These are phyloP conservation scores for Artomyces pyxidatus DNA, from an alignment of 768 basidiomycete species.

Conservation along the genomic window DNA sequence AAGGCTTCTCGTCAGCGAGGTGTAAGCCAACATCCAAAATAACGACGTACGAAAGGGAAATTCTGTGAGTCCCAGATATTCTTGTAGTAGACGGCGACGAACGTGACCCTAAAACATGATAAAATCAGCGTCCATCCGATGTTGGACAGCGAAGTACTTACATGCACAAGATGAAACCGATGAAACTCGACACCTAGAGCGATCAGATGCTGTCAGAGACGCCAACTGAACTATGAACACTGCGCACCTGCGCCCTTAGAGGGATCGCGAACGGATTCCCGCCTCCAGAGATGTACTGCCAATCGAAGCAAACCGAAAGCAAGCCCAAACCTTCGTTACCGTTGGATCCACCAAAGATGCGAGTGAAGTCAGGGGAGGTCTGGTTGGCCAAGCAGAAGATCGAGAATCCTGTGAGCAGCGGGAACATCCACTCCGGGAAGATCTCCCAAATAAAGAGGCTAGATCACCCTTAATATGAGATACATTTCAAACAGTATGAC, in stretches of 20 bases:
- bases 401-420: constrained; percentile 20
- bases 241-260: constrained; percentile 33
- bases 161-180: constrained; percentile 46
- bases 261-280: constrained; percentile 46
- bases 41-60: constrained; percentile 7
- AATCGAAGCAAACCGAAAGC: constrained; percentile 20
- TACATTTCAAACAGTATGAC: background rate
- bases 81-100: constrained; percentile 20
- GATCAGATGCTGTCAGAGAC: background rate
- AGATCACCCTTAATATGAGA: background rate
- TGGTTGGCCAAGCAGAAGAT: constrained; percentile 22
- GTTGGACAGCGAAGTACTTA: constrained; percentile 20
- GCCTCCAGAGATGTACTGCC: constrained; percentile 20
- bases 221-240: background rate
- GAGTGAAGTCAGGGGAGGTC: constrained; percentile 16
- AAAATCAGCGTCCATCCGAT: background rate
- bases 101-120: constrained; percentile 14
- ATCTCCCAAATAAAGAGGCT: constrained; percentile 26
- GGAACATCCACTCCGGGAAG: constrained; percentile 14
- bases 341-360: constrained; percentile 18
- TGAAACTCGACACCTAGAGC: constrained; percentile 34
- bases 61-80: constrained; percentile 19
- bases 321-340: constrained; percentile 20
- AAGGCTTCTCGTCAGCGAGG: background rate
- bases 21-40: background rate